Conservation (phyloP, 1,284 basidiomycete genomes). For the Violaceomyces palustris region DNA sequence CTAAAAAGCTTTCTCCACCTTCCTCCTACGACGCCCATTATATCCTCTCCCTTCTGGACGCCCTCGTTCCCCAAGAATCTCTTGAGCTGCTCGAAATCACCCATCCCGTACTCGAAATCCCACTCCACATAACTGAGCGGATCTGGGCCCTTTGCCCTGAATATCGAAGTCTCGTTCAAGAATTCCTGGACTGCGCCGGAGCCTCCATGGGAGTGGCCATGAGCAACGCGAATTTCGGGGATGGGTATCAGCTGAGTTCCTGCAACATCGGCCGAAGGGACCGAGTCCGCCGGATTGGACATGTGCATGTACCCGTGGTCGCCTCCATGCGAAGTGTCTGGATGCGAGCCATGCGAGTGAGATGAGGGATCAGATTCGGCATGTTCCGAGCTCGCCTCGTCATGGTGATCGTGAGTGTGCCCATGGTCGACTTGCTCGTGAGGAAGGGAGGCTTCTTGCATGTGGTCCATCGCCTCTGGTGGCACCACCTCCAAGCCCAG, state of each 20-base stretch:
- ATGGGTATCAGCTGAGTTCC: too few relatives aligned
- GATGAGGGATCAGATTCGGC: too few relatives aligned
- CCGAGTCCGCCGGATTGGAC: too few relatives aligned
- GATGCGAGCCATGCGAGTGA: too few relatives aligned
- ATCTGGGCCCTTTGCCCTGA: constrained; percentile 40
- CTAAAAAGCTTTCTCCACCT: constrained; percentile 46
- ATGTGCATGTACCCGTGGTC: too few relatives aligned
- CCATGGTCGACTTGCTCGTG: constrained; percentile 3
- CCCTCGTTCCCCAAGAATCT: constrained; percentile 26
- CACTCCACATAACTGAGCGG: constrained; percentile 51
- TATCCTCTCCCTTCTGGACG: constrained; percentile 14
- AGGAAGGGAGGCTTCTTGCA: not conserved
- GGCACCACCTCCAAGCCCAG: constrained; percentile 1
- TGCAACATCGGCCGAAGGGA: too few relatives aligned
- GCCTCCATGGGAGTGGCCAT: constrained; percentile 23
- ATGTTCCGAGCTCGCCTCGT: not conserved
- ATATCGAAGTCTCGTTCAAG: constrained; percentile 43
- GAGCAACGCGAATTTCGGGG: too few relatives aligned
- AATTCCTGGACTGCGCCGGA: constrained; percentile 11
- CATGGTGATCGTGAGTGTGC: constrained; percentile 3
- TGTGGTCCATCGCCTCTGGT: not conserved
- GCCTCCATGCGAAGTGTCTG: too few relatives aligned
- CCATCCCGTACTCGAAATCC: constrained; percentile 41
- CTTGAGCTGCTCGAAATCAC: constrained; percentile 18
- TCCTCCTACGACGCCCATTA: constrained; percentile 37